Evolutionary conservation across 306 rosid species (phyloP).

Genomic region (Morella rubra): DNA sequence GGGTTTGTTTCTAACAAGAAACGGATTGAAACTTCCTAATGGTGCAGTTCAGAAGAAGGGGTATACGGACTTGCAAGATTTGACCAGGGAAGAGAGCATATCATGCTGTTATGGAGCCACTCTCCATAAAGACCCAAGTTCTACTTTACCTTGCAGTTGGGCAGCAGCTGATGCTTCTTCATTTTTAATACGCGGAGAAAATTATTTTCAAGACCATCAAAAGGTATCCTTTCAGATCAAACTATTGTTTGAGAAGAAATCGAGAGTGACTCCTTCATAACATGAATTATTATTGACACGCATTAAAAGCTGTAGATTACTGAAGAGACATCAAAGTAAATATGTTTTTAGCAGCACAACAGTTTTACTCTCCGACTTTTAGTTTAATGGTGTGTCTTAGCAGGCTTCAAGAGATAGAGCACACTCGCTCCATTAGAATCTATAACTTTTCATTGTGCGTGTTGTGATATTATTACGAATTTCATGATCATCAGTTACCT

Average conservation of each 20-base stretch:
- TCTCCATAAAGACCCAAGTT: slow-evolving; percentile 62
- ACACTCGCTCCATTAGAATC: not conserved
- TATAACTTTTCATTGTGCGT: not conserved
- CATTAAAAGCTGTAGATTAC: not conserved
- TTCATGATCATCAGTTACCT: not conserved
- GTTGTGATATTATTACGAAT: not conserved
- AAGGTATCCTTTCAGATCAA: slow-evolving; percentile 50
- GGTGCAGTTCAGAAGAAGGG: slow-evolving; percentile 79
- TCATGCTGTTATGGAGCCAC: slow-evolving; percentile 62
- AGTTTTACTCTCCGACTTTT: not conserved
- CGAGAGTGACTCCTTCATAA: slow-evolving; percentile 1
- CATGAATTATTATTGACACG: not conserved
- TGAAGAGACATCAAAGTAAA: not conserved
- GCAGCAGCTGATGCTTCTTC: slow-evolving; percentile 76
- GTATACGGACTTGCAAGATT: slow-evolving; percentile 58
- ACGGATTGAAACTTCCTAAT: slow-evolving; percentile 18
- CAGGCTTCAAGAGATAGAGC: not conserved
- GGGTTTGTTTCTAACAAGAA: slow-evolving; percentile 20
- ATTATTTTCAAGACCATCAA: slow-evolving; percentile 53
- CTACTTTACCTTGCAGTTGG: slow-evolving; percentile 63
- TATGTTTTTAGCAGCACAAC: not conserved
- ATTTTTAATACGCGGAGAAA: slow-evolving; percentile 75
- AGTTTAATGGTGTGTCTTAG: not conserved
- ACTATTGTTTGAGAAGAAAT: slow-evolving; percentile 9
- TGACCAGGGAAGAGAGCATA: slow-evolving; percentile 41